Base-by-base conservation (phyloP, 148 eudicot species). In the Chenopodium quinoa region DNA sequence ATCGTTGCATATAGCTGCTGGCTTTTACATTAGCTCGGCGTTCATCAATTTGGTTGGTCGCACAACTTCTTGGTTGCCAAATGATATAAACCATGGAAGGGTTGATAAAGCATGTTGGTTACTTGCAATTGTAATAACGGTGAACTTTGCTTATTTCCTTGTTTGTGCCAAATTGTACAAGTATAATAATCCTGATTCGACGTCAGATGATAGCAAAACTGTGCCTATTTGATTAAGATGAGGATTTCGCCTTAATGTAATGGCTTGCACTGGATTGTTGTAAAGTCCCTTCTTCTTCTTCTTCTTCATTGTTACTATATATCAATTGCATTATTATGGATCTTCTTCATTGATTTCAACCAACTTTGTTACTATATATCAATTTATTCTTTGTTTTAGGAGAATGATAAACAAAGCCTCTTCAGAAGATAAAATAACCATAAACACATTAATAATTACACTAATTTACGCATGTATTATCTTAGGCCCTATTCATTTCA, bases 61-160 rank as follows among this genome's bases (percentile, higher is more conserved):
- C 2, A 40, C 75, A 11, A 92, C 74, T 13, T 47, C 82, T 19
- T 84, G 89, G 89, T 46, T 84, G 58, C 85, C 85, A 3, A 80
- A 87, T 82, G 89, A 87, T 80, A 83, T 87, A 37, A 87, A 87
- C 48, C 46, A 72, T 82, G 87, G 87, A 0, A 70, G 85, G 62
- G 82, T 79, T 66, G 87, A 87, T 71, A 82, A 82, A 2, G 87
- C 77, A 1, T 67, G 82, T 73, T 87, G 89, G 89, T 78, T 83
- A n/a, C 47, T 85, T 62, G 67, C 82, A 0, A 50, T 80, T 5
- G 14, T 80, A 1, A 84, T 79, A 4, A 9, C 52, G 58, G 65
- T 85, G 29, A 87, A 87, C 69, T 82, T 76, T 78, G 71, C 52
- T 2, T 87, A 80, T 31, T 87, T 81, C 23, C 81, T 85, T 2